A percentile compares a stretch with the other conserved stretches of the same genome.
Evolutionary conservation across 257 asterid species (phyloP).

Genomic region (Misopates orontium): DNA sequence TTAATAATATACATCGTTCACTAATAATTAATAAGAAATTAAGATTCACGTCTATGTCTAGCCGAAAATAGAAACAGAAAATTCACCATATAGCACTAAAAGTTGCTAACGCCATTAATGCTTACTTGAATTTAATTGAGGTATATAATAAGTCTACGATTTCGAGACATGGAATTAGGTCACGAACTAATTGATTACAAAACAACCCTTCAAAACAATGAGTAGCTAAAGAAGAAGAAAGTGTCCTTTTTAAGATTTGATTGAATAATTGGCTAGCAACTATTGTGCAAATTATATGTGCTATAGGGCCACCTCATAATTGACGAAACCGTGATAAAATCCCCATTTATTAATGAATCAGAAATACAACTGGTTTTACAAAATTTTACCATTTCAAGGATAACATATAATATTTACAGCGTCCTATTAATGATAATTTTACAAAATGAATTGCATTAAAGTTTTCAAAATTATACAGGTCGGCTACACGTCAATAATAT

Average conservation of each 20-base stretch:
- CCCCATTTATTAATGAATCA: slow-evolving; percentile 1
- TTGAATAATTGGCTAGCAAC: slow-evolving; percentile 25
- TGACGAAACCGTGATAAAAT: slow-evolving; percentile 28
- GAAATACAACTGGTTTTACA: not conserved
- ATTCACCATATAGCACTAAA: not conserved
- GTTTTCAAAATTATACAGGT: no score
- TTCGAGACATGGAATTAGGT: slow-evolving; percentile 15
- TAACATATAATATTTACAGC: no score
- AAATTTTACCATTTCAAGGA: not conserved
- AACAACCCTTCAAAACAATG: slow-evolving; percentile 4
- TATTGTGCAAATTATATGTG: slow-evolving; percentile 17
- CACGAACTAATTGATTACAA: slow-evolving; percentile 16
- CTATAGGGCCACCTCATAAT: slow-evolving; percentile 33
- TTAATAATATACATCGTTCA: not conserved
- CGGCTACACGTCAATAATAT: no score
- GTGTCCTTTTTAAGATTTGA: slow-evolving; percentile 31
- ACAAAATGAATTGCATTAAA: no score
- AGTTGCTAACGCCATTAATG: slow-evolving; percentile 16
- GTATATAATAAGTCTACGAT: not conserved
- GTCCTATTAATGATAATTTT: no score
- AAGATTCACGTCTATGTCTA: not conserved
- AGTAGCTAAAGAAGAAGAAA: not conserved
- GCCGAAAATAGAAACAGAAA: not conserved
- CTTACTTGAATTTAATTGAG: not conserved
- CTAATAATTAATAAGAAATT: slow-evolving; percentile 1